Evolutionary conservation across 139 green algal genomes (phyloP).

Genomic region (Chlorella sorokiniana): DNA sequence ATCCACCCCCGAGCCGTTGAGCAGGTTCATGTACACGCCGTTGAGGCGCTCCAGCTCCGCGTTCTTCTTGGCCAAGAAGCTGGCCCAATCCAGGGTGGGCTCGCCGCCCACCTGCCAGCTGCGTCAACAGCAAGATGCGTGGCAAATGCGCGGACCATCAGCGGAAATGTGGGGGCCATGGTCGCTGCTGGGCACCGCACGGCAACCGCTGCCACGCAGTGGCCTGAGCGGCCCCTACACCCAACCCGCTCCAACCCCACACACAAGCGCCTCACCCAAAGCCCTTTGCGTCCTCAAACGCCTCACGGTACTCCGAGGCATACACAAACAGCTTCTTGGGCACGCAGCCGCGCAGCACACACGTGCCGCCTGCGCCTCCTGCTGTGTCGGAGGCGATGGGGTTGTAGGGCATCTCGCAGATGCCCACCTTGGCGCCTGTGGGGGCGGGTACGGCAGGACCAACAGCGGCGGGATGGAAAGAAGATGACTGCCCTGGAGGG

Average conservation of each 20-base stretch:
- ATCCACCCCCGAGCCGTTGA: slow-evolving; percentile 70
- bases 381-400: slow-evolving; percentile 63
- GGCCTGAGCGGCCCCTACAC: too few species aligned
- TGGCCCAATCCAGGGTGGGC: slow-evolving; percentile 26
- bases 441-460: not conserved
- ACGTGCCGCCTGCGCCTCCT: slow-evolving; percentile 88
- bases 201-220: too few species aligned
- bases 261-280: slow-evolving; percentile 80
- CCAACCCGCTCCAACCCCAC: too few species aligned
- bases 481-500: not conserved
- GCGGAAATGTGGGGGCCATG: too few species aligned
- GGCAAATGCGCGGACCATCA: too few species aligned
- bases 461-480: not conserved
- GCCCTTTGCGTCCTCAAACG: slow-evolving; percentile 70
- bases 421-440: slow-evolving; percentile 75
- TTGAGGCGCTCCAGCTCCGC: slow-evolving; percentile 94
- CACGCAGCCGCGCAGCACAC: slow-evolving; percentile 79
- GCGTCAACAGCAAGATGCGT: not conserved
- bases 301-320: slow-evolving; percentile 57
- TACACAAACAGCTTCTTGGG: slow-evolving; percentile 80
- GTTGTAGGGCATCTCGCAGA: slow-evolving; percentile 83
- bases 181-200: too few species aligned
- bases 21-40: slow-evolving; percentile 86
- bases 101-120: slow-evolving; percentile 35
- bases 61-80: slow-evolving; percentile 60